Evolutionary conservation across 306 rosid genomes (phyloP).

Genomic region (Albizia julibrissin): DNA sequence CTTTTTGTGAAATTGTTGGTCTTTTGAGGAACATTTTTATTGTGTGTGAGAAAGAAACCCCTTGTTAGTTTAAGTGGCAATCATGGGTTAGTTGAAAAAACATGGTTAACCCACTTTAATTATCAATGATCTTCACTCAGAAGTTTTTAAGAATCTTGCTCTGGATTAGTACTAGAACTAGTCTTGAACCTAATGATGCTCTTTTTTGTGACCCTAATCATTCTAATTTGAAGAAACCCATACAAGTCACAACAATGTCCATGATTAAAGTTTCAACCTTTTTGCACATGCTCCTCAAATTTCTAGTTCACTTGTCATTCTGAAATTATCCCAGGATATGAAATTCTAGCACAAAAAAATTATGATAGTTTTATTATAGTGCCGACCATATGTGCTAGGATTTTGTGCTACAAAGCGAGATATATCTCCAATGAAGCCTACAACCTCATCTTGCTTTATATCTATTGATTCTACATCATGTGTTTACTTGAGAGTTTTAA

Average conservation of each 20-base stretch:
- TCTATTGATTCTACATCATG: not conserved
- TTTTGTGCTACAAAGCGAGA: not conserved
- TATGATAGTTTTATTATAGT: not conserved
- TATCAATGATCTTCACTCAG: not conserved
- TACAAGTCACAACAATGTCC: not conserved
- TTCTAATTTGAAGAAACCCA: not conserved
- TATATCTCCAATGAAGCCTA: not conserved
- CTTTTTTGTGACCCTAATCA: not conserved
- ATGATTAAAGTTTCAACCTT: not conserved
- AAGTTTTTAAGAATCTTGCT: not conserved
- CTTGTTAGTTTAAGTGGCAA: not conserved
- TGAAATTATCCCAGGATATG: not conserved
- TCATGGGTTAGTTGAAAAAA: not conserved
- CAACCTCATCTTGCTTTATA: not conserved
- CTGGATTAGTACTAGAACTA: not conserved
- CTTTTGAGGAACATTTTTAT: not conserved
- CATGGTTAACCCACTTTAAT: not conserved
- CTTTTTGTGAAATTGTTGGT: not conserved
- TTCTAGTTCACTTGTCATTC: not conserved
- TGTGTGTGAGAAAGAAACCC: not conserved
- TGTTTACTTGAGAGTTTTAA: too few species aligned
- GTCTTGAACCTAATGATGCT: not conserved
- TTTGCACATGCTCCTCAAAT: not conserved
- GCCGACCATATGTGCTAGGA: not conserved
- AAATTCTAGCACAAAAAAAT: too few species aligned